Conservation (phyloP, 2,329 filamentous ascomycete genomes). For the Cladophialophora yegresii region DNA sequence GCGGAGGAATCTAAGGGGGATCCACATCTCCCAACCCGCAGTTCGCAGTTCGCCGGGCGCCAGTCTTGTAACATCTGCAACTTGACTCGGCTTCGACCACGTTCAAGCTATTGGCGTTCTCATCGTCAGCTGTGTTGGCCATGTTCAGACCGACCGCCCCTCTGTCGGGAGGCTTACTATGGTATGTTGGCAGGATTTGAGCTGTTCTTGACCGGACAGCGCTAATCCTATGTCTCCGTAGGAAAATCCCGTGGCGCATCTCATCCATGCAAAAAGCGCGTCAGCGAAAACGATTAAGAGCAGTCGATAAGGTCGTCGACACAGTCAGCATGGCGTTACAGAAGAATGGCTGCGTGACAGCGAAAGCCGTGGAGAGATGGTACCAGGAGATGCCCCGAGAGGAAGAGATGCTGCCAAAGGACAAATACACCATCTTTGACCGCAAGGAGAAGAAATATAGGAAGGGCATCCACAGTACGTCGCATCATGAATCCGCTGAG, state of each 20-base stretch:
- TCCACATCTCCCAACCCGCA: not conserved
- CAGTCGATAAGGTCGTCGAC: slow-evolving; percentile 83
- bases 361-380: slow-evolving; percentile 82
- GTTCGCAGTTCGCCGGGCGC: not conserved
- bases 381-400: slow-evolving; percentile 95
- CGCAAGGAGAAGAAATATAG: slow-evolving; percentile 92
- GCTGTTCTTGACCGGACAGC: not conserved
- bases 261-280: slow-evolving; percentile 88
- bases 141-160: slow-evolving; percentile 85
- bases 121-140: slow-evolving; percentile 35
- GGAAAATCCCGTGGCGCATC: slow-evolving; percentile 97
- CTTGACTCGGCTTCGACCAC: not conserved
- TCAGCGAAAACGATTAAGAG: slow-evolving; percentile 77
- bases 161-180: slow-evolving; percentile 78
- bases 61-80: not conserved
- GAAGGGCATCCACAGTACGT: slow-evolving; percentile 96
- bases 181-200: slow-evolving; percentile 54
- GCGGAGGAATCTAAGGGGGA: slow-evolving; percentile 3
- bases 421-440: slow-evolving; percentile 98
- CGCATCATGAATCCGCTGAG: not conserved
- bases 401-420: slow-evolving; percentile 89
- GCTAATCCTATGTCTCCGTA: slow-evolving; percentile 38
- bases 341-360: slow-evolving; percentile 68
- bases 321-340: slow-evolving; percentile 77
- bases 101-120: not conserved